These are phyloP conservation scores for Nakataea oryzae DNA, from an alignment of 2,329 filamentous ascomycete genomes.

Conservation along the genomic window DNA sequence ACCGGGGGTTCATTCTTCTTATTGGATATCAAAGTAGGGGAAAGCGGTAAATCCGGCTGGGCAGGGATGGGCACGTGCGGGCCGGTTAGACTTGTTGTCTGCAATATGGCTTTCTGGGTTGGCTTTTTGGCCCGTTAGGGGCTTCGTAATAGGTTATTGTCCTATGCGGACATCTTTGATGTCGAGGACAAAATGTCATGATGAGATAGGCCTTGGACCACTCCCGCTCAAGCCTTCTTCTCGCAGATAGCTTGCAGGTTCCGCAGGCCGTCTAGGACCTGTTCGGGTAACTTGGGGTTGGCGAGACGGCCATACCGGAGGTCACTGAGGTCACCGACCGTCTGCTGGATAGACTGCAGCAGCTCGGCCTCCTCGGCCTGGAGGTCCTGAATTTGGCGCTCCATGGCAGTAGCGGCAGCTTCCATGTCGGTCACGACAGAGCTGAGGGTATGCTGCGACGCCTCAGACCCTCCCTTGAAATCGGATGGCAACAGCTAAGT, in stretches of 20 bases:
- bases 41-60: not conserved
- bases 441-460: conserved; percentile 45
- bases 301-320: conserved; percentile 69
- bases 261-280: conserved; percentile 57
- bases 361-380: conserved; percentile 54
- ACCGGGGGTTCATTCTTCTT: not conserved
- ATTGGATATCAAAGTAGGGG: not conserved
- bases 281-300: conserved; percentile 50
- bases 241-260: conserved; percentile 55
- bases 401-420: conserved; percentile 51
- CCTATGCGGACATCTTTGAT: not conserved
- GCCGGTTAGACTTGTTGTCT: not conserved
- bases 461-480: not conserved
- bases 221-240: conserved; percentile 5
- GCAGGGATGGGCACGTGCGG: not conserved
- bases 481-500: not conserved
- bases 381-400: conserved; percentile 56
- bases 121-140: not conserved
- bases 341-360: conserved; percentile 50
- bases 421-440: conserved; percentile 62
- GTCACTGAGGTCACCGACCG: conserved; percentile 67
- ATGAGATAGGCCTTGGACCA: not conserved
- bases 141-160: not conserved
- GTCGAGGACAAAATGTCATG: not conserved
- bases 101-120: not conserved